Conservation (phyloP, 2,329 filamentous ascomycete genomes). For the Trematosphaeria pertusa region DNA sequence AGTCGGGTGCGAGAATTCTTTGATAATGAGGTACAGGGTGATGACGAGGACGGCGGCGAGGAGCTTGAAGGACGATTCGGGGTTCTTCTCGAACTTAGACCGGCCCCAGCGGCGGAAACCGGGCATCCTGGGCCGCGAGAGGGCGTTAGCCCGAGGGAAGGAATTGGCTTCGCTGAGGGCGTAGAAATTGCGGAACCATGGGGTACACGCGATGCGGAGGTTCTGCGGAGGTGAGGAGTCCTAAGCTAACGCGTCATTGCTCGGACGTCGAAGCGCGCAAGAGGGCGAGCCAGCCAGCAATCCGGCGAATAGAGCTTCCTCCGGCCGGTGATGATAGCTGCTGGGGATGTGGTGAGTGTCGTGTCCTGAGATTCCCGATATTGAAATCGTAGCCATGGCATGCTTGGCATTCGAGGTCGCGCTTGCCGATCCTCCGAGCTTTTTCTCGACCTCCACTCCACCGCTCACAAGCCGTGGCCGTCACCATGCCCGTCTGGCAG, state of each 20-base stretch:
- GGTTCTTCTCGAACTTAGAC: slow-evolving; percentile 48
- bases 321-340: not conserved
- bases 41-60: slow-evolving; percentile 49
- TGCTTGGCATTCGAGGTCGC: slow-evolving; percentile 9
- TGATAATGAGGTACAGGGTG: slow-evolving; percentile 49
- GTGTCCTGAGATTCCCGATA: not conserved
- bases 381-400: not conserved
- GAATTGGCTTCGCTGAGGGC: not conserved
- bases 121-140: slow-evolving; percentile 30
- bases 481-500: slow-evolving; percentile 47
- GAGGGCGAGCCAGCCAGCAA: not conserved
- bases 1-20: slow-evolving; percentile 44
- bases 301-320: no score
- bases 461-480: slow-evolving; percentile 1
- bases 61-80: slow-evolving; percentile 51
- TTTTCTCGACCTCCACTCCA: slow-evolving; percentile 10
- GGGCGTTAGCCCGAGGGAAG: not conserved
- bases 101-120: slow-evolving; percentile 47
- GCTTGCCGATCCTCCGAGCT: slow-evolving; percentile 9
- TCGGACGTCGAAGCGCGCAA: not conserved
- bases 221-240: slow-evolving; percentile 3
- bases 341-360: not conserved
- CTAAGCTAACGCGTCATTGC: slow-evolving; percentile 1
- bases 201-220: slow-evolving; percentile 3
- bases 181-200: slow-evolving; percentile 1